phyloP scores from a whole-genome alignment of 768 basidiomycete genomes.

The Trametopsis cervina region DNA sequence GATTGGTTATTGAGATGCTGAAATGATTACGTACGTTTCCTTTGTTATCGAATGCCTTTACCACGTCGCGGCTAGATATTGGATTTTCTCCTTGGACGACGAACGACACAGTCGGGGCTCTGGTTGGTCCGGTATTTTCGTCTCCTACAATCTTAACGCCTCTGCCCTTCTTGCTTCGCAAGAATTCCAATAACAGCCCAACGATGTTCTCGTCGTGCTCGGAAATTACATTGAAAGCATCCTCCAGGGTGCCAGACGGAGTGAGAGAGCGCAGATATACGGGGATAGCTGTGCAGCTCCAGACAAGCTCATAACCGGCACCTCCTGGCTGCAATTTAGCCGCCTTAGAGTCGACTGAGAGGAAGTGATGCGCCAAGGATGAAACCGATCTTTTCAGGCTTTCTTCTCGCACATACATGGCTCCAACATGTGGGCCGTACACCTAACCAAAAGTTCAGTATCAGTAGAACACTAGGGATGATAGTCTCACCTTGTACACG shows the following conservation, averaged over 20 bases:
- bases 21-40: constrained; percentile 42
- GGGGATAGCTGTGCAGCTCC: constrained; percentile 50
- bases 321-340: constrained; percentile 72
- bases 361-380: constrained; percentile 67
- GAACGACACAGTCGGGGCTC: constrained; percentile 69
- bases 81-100: constrained; percentile 53
- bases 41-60: constrained; percentile 55
- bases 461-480: neutral
- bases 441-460: constrained; percentile 36
- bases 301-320: constrained; percentile 66
- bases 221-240: constrained; percentile 49
- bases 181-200: constrained; percentile 45
- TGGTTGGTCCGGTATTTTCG: constrained; percentile 31
- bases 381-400: constrained; percentile 45
- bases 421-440: constrained; percentile 69
- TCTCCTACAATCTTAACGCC: constrained; percentile 23
- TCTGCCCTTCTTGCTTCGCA: constrained; percentile 32
- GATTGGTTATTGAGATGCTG: neutral
- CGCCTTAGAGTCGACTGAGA: constrained; percentile 35
- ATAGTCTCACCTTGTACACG: constrained; percentile 58
- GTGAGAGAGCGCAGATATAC: constrained; percentile 60
- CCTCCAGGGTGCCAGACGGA: constrained; percentile 33
- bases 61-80: constrained; percentile 56
- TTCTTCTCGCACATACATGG: constrained; percentile 48
- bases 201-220: constrained; percentile 55